Base-by-base conservation (phyloP, 495 filamentous ascomycete species). In the Amniculicola lignicola region DNA sequence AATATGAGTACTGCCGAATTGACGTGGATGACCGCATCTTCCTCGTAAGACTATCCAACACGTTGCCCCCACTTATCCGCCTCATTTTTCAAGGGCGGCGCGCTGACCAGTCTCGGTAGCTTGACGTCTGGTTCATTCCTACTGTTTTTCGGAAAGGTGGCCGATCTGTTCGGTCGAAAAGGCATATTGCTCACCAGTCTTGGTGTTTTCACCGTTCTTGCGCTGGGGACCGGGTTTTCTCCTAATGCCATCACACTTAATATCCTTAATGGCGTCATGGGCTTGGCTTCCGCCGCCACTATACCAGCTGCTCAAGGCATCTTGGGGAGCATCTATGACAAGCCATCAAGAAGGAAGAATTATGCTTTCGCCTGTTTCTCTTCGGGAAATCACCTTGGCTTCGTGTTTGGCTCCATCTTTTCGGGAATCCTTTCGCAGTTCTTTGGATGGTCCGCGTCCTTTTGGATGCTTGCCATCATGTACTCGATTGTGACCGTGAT, bases 131-230 rank as follows among this genome's bases (percentile, higher is more conserved):
- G 85, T 31, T 80, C 85, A 27, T 85, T 90, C 61, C 70, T 90
- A 23, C 72, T 91, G 11, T 77, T 87, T 45, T 89, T 86, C 73
- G 87, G 87, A 31, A 80, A 82, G 58, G 70, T 90, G 23, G 83
- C 81, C 15, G 87, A 90, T 61, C 79, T 88, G 54, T 87, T 87
- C 58, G 87, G 86, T 22, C 84, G 86, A 50, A 80, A 84, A 55
- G 68, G 69, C 2, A 77, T 90, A 38, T 89, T 89, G 70, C 78
- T 88, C 23, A 70, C 71, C 27, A 83, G 82, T 16, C 82, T 86
- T 58, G 78, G 79, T 15, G 81, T 85, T 61, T 83, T 85, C 46
- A 74, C 81, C 0, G 69, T 82, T 29, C 79, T 82, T 0, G 66
- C 72, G 2, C 68, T 87, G 25, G 70, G 79, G 3, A 75, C 81